Evolutionary conservation across 2,329 filamentous ascomycete genomes (phyloP).

Genomic region (Paecilomyces fulvus): DNA sequence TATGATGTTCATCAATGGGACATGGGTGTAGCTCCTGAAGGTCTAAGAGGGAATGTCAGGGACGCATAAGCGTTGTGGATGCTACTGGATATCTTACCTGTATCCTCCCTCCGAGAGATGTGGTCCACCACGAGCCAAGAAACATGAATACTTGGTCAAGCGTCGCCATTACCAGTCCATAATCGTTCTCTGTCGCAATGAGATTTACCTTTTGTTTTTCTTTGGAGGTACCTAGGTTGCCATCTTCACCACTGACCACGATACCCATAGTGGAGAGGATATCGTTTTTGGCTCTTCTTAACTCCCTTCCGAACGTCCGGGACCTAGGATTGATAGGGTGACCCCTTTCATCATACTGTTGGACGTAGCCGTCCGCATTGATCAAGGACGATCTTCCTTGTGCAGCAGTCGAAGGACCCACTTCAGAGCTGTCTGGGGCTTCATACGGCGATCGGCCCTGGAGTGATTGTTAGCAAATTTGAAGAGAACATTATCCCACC

Average conservation of each 20-base stretch:
- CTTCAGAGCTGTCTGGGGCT: slow-evolving; percentile 23
- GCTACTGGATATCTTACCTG: slow-evolving; percentile 20
- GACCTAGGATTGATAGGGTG: slow-evolving; percentile 39
- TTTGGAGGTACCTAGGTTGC: slow-evolving; percentile 23
- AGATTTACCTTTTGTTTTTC: slow-evolving; percentile 31
- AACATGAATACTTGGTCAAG: slow-evolving; percentile 34
- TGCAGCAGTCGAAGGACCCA: slow-evolving; percentile 13
- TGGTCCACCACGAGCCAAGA: slow-evolving; percentile 35
- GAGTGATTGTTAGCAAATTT: slow-evolving; percentile 12
- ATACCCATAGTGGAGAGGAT: slow-evolving; percentile 42
- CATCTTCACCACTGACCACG: slow-evolving; percentile 35
- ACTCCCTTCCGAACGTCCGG: slow-evolving; percentile 28
- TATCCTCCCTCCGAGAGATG: slow-evolving; percentile 28
- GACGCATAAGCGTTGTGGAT: slow-evolving; percentile 2
- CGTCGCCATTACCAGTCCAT: slow-evolving; percentile 33
- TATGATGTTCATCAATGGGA: slow-evolving; percentile 29
- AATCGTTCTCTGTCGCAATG: slow-evolving; percentile 35
- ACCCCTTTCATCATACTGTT: slow-evolving; percentile 40
- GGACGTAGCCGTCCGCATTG: slow-evolving; percentile 36
- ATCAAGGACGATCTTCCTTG: slow-evolving; percentile 15
- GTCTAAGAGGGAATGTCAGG: slow-evolving; percentile 18
- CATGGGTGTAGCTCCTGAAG: slow-evolving; percentile 28
- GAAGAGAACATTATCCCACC: neutral
- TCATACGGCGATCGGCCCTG: slow-evolving; percentile 41
- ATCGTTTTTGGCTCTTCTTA: slow-evolving; percentile 43